These are phyloP conservation scores for Leavenworthia alabamica DNA, from an alignment of 345 rosid species.

Conservation along the genomic window DNA sequence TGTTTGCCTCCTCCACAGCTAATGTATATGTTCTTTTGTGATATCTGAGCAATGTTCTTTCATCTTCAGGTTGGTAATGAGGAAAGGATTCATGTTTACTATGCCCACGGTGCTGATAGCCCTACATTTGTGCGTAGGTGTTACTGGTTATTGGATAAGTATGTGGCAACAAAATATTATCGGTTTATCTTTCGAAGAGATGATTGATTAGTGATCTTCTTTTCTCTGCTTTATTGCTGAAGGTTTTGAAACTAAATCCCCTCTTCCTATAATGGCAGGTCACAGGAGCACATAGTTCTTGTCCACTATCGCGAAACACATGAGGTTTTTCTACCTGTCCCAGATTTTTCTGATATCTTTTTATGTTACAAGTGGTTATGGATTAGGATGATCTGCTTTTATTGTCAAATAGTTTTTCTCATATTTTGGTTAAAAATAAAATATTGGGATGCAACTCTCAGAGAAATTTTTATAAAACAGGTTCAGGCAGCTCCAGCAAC, in stretches of 20 bases:
- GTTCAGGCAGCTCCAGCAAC: conserved; percentile 75
- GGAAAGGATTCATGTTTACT: conserved; percentile 98
- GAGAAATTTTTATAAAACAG: conserved; percentile 30
- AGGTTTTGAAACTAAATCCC: background rate
- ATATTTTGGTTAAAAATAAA: conserved; percentile 2
- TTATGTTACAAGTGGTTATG: background rate
- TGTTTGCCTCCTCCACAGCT: background rate
- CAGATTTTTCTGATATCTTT: conserved; percentile 3
- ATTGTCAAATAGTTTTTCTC: background rate
- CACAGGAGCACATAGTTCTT: conserved; percentile 87
- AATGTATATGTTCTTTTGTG: background rate
- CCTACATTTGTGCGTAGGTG: conserved; percentile 95
- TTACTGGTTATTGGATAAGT: conserved; percentile 99
- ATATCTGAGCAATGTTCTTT: background rate
- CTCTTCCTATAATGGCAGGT: conserved; percentile 37
- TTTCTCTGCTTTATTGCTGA: background rate
- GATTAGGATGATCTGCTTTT: conserved; percentile 2
- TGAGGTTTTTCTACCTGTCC: conserved; percentile 46
- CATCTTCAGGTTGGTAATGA: conserved; percentile 73
- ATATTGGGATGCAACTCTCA: conserved; percentile 4
- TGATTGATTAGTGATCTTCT: background rate
- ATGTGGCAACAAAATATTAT: conserved; percentile 30
- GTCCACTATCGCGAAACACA: conserved; percentile 97
- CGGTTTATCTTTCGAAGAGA: background rate
- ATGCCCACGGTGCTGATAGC: conserved; percentile 88